These are phyloP conservation scores for Lycium barbarum DNA, from an alignment of 257 asterid species.

Conservation along the genomic window DNA sequence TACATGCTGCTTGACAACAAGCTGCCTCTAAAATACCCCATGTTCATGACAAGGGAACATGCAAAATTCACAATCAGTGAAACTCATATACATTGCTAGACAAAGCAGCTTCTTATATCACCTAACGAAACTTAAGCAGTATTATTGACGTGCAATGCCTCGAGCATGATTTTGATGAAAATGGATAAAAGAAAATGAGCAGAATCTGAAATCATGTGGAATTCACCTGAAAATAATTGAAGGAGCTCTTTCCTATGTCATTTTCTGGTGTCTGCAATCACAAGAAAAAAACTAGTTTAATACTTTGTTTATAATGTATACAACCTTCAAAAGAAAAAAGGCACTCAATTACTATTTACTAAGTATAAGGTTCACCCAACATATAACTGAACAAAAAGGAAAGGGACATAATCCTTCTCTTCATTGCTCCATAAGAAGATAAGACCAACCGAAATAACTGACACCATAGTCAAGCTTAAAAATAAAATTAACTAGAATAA, in stretches of 20 bases:
- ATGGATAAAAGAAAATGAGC: conserved; percentile 14
- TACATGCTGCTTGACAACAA: background rate
- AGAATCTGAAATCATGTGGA: conserved; percentile 6
- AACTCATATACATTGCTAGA: background rate
- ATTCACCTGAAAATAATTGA: conserved; percentile 83
- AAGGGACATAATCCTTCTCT: background rate
- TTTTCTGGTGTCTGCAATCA: conserved; percentile 82
- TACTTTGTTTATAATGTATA: background rate
- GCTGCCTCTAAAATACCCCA: conserved; percentile 3
- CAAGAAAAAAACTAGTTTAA: conserved; percentile 1
- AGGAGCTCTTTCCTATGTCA: conserved; percentile 91
- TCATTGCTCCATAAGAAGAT: background rate
- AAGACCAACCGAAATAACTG: background rate
- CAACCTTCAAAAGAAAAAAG: background rate
- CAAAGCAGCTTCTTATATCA: background rate
- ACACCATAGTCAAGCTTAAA: conserved; percentile 20
- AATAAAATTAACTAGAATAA: background rate
- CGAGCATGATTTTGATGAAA: background rate
- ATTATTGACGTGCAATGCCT: background rate
- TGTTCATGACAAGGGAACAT: conserved; percentile 2
- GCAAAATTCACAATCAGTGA: background rate
- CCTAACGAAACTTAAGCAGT: background rate
- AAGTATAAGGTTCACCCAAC: background rate
- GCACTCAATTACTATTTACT: background rate
- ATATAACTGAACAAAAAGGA: background rate